Evolutionary conservation across 371 early-diverging fungal genomes (phyloP).

Genomic region (Syncephalastrum monosporum): DNA sequence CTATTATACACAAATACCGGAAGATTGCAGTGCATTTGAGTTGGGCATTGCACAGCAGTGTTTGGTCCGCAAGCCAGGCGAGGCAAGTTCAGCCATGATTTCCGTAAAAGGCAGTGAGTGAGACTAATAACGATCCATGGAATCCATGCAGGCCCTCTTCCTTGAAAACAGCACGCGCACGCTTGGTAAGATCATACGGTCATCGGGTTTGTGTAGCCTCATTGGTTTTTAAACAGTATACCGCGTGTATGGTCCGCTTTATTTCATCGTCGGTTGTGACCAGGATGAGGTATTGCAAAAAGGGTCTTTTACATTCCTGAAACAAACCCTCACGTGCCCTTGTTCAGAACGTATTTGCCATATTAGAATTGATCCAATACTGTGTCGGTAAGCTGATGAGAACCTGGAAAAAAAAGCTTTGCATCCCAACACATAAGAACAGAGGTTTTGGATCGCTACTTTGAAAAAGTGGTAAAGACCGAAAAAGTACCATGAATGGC

Average conservation of each 20-base stretch:
- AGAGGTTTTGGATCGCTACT: constrained; percentile 43
- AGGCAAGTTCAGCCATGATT: constrained; percentile 19
- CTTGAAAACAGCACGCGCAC: constrained; percentile 15
- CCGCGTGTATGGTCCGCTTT: constrained; percentile 42
- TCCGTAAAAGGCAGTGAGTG: neutral
- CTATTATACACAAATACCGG: constrained; percentile 28
- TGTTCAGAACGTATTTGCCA: constrained; percentile 44
- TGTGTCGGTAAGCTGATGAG: constrained; percentile 36
- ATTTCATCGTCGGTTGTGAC: constrained; percentile 44
- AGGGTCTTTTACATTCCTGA: constrained; percentile 9
- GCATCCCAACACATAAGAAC: neutral
- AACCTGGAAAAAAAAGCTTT: constrained; percentile 4
- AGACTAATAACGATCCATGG: neutral
- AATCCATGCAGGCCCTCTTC: constrained; percentile 17
- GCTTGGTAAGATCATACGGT: constrained; percentile 22
- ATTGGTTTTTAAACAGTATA: constrained; percentile 20
- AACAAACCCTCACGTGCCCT: constrained; percentile 5
- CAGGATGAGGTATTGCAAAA: constrained; percentile 16
- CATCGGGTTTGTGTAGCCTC: neutral
- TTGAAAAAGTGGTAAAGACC: constrained; percentile 45
- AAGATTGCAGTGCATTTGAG: constrained; percentile 34
- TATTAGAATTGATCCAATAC: constrained; percentile 46
- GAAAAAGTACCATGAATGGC: neutral
- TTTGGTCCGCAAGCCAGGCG: constrained; percentile 27
- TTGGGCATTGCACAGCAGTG: constrained; percentile 32